phyloP scores from a whole-genome alignment of 2,329 filamentous ascomycete genomes.

The Aureobasidium sp. region DNA sequence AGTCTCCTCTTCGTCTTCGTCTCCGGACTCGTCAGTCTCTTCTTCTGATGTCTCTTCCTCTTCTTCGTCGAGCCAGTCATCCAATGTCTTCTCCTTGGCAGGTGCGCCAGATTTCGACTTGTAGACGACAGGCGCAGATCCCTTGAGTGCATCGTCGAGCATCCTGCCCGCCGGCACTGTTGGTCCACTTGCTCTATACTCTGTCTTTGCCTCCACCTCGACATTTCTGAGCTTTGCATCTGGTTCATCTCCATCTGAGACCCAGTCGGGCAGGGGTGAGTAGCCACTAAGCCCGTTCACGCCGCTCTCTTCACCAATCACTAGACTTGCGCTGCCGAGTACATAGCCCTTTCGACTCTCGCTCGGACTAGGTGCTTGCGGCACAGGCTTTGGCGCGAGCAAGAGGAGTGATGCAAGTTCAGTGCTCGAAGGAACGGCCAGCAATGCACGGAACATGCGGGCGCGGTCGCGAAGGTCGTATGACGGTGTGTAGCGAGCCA shows the following conservation, averaged over 20 bases:
- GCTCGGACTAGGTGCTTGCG: slow-evolving; percentile 81
- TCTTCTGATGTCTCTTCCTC: slow-evolving; percentile 42
- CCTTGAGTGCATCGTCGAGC: slow-evolving; percentile 52
- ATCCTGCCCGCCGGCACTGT: slow-evolving; percentile 53
- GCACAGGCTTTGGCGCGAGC: slow-evolving; percentile 87
- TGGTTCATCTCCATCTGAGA: slow-evolving; percentile 70
- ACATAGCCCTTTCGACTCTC: slow-evolving; percentile 71
- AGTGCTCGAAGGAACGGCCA: slow-evolving; percentile 64
- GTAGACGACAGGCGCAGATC: slow-evolving; percentile 29
- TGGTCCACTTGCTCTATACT: slow-evolving; percentile 28
- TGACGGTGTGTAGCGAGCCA: slow-evolving; percentile 87
- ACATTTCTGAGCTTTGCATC: slow-evolving; percentile 65
- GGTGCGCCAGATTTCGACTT: slow-evolving; percentile 42
- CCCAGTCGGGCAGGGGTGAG: slow-evolving; percentile 75
- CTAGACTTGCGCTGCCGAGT: slow-evolving; percentile 77
- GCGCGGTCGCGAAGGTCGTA: slow-evolving; percentile 92
- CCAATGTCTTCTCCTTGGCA: slow-evolving; percentile 65
- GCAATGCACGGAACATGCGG: slow-evolving; percentile 77
- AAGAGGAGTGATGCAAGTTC: slow-evolving; percentile 87
- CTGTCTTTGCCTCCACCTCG: slow-evolving; percentile 32
- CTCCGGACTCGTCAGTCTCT: slow-evolving; percentile 45
- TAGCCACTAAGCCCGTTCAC: slow-evolving; percentile 73
- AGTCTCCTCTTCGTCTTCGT: slow-evolving; percentile 43
- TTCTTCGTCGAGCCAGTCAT: slow-evolving; percentile 84
- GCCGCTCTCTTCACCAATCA: slow-evolving; percentile 69